Percentiles rank a stretch among this genome's conserved stretches.
Conservation (phyloP, 352 stramenopile species). For the Phytopythium litorale region DNA sequence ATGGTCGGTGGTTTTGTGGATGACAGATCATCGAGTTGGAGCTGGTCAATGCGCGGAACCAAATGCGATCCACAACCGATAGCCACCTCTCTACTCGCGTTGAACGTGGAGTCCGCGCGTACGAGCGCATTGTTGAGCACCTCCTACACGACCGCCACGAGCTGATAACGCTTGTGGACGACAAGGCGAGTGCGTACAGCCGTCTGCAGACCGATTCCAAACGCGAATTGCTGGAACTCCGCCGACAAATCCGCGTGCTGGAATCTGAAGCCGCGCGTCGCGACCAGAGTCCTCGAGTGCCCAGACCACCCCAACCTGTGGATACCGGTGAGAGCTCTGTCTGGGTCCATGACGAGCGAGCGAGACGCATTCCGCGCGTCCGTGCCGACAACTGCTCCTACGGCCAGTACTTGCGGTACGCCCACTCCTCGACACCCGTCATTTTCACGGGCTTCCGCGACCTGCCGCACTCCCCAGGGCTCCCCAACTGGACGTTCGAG, state of each 20-base stretch:
- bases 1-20: neutral
- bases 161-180: slow-evolving; percentile 6
- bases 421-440: slow-evolving; percentile 18
- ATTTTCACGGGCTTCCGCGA: slow-evolving; percentile 24
- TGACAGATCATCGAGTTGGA: slow-evolving; percentile 8
- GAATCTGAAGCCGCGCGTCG: neutral
- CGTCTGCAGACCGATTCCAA: slow-evolving; percentile 10
- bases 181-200: slow-evolving; percentile 13
- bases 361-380: neutral
- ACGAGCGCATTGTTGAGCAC: slow-evolving; percentile 8
- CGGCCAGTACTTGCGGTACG: slow-evolving; percentile 17
- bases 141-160: neutral
- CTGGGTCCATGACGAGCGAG: neutral
- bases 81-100: neutral
- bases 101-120: neutral
- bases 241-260: neutral
- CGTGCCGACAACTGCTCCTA: slow-evolving; percentile 13
- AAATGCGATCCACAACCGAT: neutral
- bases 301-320: neutral
- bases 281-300: neutral
- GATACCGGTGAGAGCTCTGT: neutral
- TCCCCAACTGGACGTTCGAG: slow-evolving; percentile 21
- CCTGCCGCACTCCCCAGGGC: slow-evolving; percentile 12
- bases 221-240: slow-evolving; percentile 6
- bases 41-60: neutral